Evolutionary conservation across 2,329 filamentous ascomycete species (phyloP).

Genomic region (Alternaria angustiovoidea): DNA sequence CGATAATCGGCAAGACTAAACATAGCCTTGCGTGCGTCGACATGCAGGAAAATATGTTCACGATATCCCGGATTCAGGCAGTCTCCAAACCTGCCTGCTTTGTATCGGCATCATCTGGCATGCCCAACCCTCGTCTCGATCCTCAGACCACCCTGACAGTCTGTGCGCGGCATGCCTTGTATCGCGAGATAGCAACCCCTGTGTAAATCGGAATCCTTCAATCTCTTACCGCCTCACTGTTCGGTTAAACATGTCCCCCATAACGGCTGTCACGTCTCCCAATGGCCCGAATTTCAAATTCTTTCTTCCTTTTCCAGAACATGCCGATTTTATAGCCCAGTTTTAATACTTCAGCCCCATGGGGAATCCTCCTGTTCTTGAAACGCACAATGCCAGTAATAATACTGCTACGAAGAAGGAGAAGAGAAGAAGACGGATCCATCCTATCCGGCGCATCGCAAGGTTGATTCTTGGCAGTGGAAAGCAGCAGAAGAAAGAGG

Average conservation of each 20-base stretch:
- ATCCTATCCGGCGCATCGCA: constrained; percentile 16
- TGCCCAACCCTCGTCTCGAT: constrained; percentile 6
- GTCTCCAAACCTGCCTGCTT: constrained; percentile 3
- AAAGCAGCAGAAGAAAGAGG: constrained; percentile 1
- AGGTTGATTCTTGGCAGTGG: constrained; percentile 10
- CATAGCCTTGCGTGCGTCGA: not conserved
- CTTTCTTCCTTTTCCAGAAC: constrained; percentile 1
- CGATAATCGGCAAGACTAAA: not conserved
- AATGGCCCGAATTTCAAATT: constrained; percentile 9
- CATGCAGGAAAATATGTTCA: not conserved
- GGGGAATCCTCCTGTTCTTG: constrained; percentile 13
- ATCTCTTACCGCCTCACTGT: constrained; percentile 17
- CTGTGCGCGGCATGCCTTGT: constrained; percentile 9
- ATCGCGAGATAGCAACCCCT: constrained; percentile 9
- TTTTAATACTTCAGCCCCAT: constrained; percentile 11
- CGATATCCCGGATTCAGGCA: not conserved
- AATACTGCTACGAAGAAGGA: constrained; percentile 3
- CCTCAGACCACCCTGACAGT: constrained; percentile 8
- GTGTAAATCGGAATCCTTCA: constrained; percentile 12
- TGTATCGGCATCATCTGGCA: constrained; percentile 10
- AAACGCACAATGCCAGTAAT: not conserved
- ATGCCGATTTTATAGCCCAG: constrained; percentile 4
- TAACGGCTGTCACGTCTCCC: constrained; percentile 11
- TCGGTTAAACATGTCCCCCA: constrained; percentile 6
- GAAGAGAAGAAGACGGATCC: constrained; percentile 13